phyloP scores from a whole-genome alignment of 225 moss, liverwort and hornwort genomes.

The Straminergon stramineum region DNA sequence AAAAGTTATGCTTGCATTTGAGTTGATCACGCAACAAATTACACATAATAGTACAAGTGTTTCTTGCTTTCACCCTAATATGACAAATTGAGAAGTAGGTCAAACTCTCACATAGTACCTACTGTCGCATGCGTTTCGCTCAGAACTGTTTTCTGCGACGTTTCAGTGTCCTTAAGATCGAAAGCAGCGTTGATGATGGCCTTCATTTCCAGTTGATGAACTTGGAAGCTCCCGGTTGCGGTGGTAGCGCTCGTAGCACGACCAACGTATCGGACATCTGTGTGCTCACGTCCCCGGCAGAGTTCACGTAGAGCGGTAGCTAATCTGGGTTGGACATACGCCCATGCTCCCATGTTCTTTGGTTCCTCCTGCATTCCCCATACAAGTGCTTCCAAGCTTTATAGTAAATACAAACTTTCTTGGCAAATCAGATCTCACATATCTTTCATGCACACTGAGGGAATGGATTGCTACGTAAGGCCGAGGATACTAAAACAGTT shows the following conservation, averaged over 20 bases:
- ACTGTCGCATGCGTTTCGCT: neutral
- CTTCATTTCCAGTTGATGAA: constrained; percentile 53
- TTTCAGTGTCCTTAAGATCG: neutral
- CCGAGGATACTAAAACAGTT: neutral
- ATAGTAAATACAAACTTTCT: neutral
- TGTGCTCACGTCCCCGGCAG: constrained; percentile 29
- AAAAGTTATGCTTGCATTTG: neutral
- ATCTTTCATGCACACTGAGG: neutral
- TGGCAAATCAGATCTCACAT: neutral
- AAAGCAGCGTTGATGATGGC: constrained; percentile 34
- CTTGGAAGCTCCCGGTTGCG: constrained; percentile 48
- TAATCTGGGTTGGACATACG: constrained; percentile 46
- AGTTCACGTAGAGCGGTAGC: constrained; percentile 45
- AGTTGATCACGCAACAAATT: neutral
- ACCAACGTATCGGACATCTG: constrained; percentile 27
- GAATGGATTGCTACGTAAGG: neutral
- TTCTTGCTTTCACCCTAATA: neutral
- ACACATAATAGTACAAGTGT: neutral
- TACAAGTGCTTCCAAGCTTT: neutral
- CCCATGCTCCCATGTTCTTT: constrained; percentile 59
- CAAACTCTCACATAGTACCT: constrained; percentile 1
- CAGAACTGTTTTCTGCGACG: neutral
- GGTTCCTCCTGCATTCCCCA: constrained; percentile 40
- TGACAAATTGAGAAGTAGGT: neutral
- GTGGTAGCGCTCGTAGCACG: constrained; percentile 50